Evolutionary conservation across 257 asterid genomes (phyloP).

Genomic region (Solanum gracilifrons): DNA sequence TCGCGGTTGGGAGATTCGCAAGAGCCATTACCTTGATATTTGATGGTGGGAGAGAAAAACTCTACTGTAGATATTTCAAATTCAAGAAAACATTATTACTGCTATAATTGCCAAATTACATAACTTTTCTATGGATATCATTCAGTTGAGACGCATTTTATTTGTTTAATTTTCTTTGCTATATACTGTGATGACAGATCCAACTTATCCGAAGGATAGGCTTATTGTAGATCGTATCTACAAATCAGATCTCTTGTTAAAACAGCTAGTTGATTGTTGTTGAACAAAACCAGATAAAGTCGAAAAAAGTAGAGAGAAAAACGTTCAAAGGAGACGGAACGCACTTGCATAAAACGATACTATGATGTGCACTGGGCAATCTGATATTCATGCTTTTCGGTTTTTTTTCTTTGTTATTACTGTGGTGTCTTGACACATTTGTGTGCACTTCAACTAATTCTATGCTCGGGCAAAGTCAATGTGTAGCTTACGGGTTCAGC

Average conservation of each 20-base stretch:
- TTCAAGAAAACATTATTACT: background rate
- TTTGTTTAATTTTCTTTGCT: background rate
- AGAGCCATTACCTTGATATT: conserved; percentile 36
- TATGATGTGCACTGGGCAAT: background rate
- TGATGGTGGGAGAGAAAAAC: background rate
- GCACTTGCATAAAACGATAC: background rate
- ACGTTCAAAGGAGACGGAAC: background rate
- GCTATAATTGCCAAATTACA: background rate
- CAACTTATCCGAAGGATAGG: background rate
- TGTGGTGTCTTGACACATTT: background rate
- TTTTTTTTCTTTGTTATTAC: background rate
- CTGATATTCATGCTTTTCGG: background rate
- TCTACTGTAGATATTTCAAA: background rate
- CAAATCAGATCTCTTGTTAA: background rate
- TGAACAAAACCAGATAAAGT: background rate
- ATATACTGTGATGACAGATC: background rate
- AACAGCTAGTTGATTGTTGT: background rate
- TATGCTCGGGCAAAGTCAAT: background rate
- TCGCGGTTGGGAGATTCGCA: conserved; percentile 47
- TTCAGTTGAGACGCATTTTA: background rate
- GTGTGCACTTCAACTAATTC: background rate
- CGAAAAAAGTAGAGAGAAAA: background rate
- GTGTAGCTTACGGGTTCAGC: background rate
- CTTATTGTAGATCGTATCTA: background rate
- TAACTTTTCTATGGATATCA: background rate